phyloP scores from a whole-genome alignment of 2,329 filamentous ascomycete genomes.

The Sarocladium oryzae region DNA sequence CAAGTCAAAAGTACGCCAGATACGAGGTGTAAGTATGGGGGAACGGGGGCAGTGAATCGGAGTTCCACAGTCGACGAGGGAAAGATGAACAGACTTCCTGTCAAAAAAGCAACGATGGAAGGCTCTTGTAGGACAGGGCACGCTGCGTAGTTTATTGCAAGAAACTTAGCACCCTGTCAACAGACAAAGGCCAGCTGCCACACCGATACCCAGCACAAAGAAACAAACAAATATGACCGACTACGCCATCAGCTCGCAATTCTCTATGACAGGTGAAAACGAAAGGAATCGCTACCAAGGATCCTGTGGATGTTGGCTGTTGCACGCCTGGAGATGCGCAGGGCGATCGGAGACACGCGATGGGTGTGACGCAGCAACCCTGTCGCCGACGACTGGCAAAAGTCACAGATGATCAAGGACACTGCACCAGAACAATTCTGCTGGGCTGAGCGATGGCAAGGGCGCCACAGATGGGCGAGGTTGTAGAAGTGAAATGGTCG shows the following conservation, averaged over 20 bases:
- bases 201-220: slow-evolving; percentile 4
- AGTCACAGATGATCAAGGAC: background rate
- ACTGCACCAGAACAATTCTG: background rate
- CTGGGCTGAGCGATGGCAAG: background rate
- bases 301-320: background rate
- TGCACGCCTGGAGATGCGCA: background rate
- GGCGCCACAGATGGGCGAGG: no score
- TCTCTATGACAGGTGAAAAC: background rate
- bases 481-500: no score
- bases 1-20: background rate
- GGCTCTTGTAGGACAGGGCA: background rate
- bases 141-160: slow-evolving; percentile 23
- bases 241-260: slow-evolving; percentile 5
- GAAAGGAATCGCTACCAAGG: background rate
- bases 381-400: background rate
- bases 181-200: slow-evolving; percentile 4
- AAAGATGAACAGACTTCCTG: background rate
- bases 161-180: slow-evolving; percentile 15
- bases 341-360: background rate
- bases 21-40: background rate
- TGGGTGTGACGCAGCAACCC: background rate
- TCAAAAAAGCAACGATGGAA: background rate
- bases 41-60: background rate
- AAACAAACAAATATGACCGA: background rate
- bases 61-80: slow-evolving; percentile 5